A percentile compares a stretch with the other conserved stretches of the same genome.
Conservation (phyloP, 1,139 yeast species). For the Pichia sp. region DNA sequence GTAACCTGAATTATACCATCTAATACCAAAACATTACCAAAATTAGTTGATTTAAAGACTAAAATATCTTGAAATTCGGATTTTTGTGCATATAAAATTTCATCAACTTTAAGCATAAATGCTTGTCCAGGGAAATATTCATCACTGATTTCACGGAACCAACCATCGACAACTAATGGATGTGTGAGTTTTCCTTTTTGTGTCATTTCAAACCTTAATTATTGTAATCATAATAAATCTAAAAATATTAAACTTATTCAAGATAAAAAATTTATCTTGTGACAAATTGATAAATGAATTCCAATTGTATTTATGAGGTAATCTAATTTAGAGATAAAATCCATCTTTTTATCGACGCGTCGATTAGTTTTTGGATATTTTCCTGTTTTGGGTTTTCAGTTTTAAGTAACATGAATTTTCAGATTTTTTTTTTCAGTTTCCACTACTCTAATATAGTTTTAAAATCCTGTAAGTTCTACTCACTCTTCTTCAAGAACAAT, state of each 20-base stretch:
- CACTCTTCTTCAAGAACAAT: background rate
- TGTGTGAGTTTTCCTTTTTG: conserved; percentile 19
- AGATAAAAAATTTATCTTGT: too few relatives aligned
- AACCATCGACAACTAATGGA: conserved; percentile 52
- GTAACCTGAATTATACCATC: conserved; percentile 92
- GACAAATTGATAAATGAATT: too few relatives aligned
- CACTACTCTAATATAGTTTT: too few relatives aligned
- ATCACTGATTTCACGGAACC: conserved; percentile 88
- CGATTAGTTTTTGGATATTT: too few relatives aligned
- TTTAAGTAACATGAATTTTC: background rate
- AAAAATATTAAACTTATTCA: too few relatives aligned
- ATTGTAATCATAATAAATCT: background rate
- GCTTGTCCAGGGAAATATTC: conserved; percentile 94
- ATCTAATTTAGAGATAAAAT: too few relatives aligned
- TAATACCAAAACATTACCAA: conserved; percentile 85
- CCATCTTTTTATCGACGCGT: too few relatives aligned
- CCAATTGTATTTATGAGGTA: too few relatives aligned
- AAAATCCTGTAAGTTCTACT: too few relatives aligned
- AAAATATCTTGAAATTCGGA: conserved; percentile 86
- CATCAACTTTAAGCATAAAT: conserved; percentile 75
- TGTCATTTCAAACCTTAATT: background rate
- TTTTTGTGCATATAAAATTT: conserved; percentile 71
- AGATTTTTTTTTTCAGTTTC: background rate
- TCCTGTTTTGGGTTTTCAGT: background rate
- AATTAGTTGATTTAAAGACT: conserved; percentile 79